Evolutionary conservation across 176 grass and related monocot species (phyloP).

Genomic region (Bromus sterilis): DNA sequence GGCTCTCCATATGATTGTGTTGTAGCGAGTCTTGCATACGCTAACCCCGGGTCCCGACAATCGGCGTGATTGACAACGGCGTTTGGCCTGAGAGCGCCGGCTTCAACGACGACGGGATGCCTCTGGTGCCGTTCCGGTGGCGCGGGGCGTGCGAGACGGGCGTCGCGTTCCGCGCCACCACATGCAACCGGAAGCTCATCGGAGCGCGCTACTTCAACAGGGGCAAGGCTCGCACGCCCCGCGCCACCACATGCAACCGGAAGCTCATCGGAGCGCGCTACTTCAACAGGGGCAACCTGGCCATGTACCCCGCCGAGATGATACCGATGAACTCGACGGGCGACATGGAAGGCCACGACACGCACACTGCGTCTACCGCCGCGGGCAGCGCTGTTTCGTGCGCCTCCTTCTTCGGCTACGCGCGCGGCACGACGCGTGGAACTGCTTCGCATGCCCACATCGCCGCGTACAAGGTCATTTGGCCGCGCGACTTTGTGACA

Average conservation of each 20-base stretch:
- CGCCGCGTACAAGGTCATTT: constrained; percentile 51
- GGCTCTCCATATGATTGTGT: too few species aligned
- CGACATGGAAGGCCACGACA: constrained; percentile 51
- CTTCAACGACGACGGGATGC: constrained; percentile 19
- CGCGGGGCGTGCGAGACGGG: constrained; percentile 32
- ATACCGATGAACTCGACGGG: constrained; percentile 40
- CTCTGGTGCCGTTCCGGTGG: constrained; percentile 30
- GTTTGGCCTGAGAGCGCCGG: constrained; percentile 44
- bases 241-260: constrained; percentile 34
- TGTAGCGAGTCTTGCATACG: too few species aligned
- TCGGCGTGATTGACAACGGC: constrained; percentile 32
- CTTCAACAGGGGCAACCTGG: constrained; percentile 43
- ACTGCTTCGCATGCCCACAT: constrained; percentile 41
- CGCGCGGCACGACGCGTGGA: constrained; percentile 23
- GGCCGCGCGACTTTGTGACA: constrained; percentile 1
- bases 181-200: constrained; percentile 73
- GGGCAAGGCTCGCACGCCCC: too few species aligned
- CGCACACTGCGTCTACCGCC: constrained; percentile 52
- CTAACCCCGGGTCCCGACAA: too few species aligned
- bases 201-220: constrained; percentile 63
- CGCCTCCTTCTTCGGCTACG: constrained; percentile 56
- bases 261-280: constrained; percentile 72
- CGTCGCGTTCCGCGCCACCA: constrained; percentile 7
- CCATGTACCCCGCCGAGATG: constrained; percentile 5
- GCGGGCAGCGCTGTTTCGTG: constrained; percentile 26